Evolutionary conservation across 2,329 filamentous ascomycete species (phyloP), one percentile per base, ranked within the genome.

Genomic region (Talaromyces sp.): DNA sequence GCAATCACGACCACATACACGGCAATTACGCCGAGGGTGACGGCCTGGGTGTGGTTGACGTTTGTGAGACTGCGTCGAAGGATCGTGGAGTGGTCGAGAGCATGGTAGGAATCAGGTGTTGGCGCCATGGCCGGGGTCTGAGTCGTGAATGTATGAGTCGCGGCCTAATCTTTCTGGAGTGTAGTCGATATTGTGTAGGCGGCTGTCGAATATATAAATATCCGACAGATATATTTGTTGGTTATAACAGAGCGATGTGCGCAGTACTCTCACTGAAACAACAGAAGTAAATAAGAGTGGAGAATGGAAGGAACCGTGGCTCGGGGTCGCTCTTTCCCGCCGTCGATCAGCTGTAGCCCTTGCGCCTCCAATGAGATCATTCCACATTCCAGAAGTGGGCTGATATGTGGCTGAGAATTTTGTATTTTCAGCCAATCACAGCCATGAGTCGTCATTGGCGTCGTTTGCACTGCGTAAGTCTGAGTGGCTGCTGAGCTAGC

Each of bases 1-100:
- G 89, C 90, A 69, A 93, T 93, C 56, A 84, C 83, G 19, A 92
- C 89, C 2, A 90, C 84, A 76, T 93, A 93, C 41, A 83, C 88
- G 9, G 78, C 89, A 70, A 93, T 91, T 47, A 92, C 81, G 9
- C 89, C 89, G 31, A 92, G 79, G 0, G 90, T 92, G 10, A 92
- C 84, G 62, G 83, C 83, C 71, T 93, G 90, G 2, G 90, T 90
- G 72, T 87, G 84, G 69, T 87, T 89, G 49, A 88, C 86, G 31
- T 66, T 22, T 31, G 81, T 81, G 11, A 91, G 79, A 61, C 83
- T 82, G 63, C 88, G 85, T 65, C 80, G 80, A 22, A 78, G 68
- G 56, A 87, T 43, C 9, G 22, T 43, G 14, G 57, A 47, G 41
- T 31, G 4, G 4, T 27, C 33, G 22, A 47, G 41, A 19, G 22